Percentiles rank a stretch among this genome's conserved stretches.
These are phyloP conservation scores for Thalassiosira livingstoniorum DNA, from an alignment of 352 stramenopile species.

Conservation along the genomic window DNA sequence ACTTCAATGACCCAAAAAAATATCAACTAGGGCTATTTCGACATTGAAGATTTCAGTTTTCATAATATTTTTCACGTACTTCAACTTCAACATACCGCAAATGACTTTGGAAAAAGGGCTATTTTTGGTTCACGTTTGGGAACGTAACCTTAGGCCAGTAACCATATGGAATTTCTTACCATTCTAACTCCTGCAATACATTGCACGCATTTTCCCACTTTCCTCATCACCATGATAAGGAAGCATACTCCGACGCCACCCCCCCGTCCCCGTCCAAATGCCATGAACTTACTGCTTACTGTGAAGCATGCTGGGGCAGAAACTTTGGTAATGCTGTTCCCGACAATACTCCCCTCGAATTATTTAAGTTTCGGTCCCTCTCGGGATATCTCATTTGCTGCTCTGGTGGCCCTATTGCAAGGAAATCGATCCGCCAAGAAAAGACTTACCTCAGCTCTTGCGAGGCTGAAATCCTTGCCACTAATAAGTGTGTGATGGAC, in stretches of 20 bases:
- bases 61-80: too few species aligned
- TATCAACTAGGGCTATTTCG: too few species aligned
- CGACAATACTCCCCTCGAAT: neutral
- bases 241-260: constrained; percentile 11
- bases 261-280: neutral
- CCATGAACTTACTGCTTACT: too few species aligned
- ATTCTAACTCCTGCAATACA: neutral
- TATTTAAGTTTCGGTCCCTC: constrained; percentile 21
- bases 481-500: constrained; percentile 17
- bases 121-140: too few species aligned
- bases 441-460: constrained; percentile 20
- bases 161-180: constrained; percentile 1
- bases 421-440: constrained; percentile 12
- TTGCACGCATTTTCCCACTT: neutral
- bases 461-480: constrained; percentile 30
- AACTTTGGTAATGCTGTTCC: too few species aligned
- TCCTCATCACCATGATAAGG: neutral
- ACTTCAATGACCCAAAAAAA: too few species aligned
- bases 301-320: neutral
- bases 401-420: constrained; percentile 15
- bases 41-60: too few species aligned
- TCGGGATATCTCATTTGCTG: constrained; percentile 8
- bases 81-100: too few species aligned
- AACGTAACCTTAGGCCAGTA: too few species aligned
- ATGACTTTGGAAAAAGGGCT: too few species aligned